Conservation (phyloP, 1,284 basidiomycete genomes). For the Pyrrhoderma noxium region DNA sequence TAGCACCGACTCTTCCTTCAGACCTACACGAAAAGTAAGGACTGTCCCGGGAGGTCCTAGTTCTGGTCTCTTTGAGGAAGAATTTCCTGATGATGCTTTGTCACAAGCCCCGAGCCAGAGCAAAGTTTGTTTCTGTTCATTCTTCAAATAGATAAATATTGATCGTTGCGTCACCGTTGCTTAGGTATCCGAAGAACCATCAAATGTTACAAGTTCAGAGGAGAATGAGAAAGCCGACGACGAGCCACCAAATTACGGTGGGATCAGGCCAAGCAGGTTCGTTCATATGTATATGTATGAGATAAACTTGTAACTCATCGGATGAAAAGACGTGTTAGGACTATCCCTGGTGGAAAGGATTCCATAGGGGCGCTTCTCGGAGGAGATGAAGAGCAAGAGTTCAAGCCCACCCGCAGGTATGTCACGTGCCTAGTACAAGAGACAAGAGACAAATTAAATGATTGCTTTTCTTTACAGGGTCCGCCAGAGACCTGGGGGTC, state of each 20-base stretch:
- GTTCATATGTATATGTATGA: not conserved
- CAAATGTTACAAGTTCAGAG: too few relatives aligned
- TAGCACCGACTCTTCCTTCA: conserved; percentile 9
- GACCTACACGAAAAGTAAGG: conserved; percentile 22
- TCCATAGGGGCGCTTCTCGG: conserved; percentile 11
- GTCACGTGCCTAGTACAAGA: not conserved
- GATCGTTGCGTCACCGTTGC: too few relatives aligned
- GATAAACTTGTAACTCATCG: not conserved
- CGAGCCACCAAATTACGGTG: not conserved
- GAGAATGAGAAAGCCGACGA: not conserved
- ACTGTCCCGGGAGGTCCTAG: conserved; percentile 20
- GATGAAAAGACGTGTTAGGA: conserved; percentile 15
- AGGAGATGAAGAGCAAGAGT: conserved; percentile 16
- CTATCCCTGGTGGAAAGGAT: conserved; percentile 20
- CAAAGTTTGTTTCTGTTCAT: not conserved
- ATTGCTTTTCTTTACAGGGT: conserved; percentile 8
- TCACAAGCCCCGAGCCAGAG: conserved; percentile 4
- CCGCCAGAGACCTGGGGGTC: conserved; percentile 16
- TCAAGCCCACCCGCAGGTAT: conserved; percentile 20
- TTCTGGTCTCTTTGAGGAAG: conserved; percentile 15
- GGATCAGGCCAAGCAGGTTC: conserved; percentile 17
- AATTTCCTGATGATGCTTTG: conserved; percentile 19
- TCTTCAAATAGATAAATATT: too few relatives aligned
- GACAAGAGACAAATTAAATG: not conserved
- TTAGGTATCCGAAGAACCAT: too few relatives aligned